phyloP scores from a whole-genome alignment of 1,284 basidiomycete genomes.

The Cystobasidium slooffiae region DNA sequence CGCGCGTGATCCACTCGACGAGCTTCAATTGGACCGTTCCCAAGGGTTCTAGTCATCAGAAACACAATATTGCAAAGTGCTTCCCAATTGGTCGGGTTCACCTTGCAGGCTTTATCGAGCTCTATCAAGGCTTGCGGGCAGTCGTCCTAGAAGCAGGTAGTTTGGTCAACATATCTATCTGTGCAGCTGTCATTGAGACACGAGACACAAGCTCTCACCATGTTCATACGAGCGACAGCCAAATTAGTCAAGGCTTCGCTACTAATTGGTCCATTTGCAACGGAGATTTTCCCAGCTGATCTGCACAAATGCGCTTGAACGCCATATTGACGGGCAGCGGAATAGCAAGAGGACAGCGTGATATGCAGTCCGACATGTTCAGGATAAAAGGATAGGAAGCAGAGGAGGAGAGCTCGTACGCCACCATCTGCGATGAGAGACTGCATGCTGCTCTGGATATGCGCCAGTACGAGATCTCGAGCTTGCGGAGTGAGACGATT shows the following conservation, averaged over 20 bases:
- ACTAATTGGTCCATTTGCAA: neutral
- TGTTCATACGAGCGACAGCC: constrained; percentile 8
- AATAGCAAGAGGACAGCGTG: constrained; percentile 8
- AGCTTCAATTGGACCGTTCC: neutral
- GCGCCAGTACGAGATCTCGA: constrained; percentile 1
- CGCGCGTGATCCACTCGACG: neutral
- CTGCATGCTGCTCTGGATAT: neutral
- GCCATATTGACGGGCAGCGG: neutral
- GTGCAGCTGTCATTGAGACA: neutral
- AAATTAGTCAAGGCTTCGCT: constrained; percentile 22
- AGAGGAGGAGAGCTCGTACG: neutral
- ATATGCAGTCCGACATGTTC: constrained; percentile 6
- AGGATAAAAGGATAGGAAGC: constrained; percentile 16
- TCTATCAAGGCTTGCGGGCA: neutral
- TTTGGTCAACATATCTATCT: neutral
- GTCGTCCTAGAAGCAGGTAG: neutral
- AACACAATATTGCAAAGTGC: constrained; percentile 3
- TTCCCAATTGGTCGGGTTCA: neutral
- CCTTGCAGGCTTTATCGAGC: constrained; percentile 5
- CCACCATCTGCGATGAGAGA: neutral
- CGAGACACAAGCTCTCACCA: constrained; percentile 5
- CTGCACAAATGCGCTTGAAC: constrained; percentile 7
- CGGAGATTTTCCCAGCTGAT: neutral
- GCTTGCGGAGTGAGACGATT: neutral
- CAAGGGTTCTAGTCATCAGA: neutral